A percentile compares a stretch with the other conserved stretches of the same genome.
These are phyloP conservation scores for Hirsutella thompsonii DNA, from an alignment of 2,329 filamentous ascomycete species.

Conservation along the genomic window DNA sequence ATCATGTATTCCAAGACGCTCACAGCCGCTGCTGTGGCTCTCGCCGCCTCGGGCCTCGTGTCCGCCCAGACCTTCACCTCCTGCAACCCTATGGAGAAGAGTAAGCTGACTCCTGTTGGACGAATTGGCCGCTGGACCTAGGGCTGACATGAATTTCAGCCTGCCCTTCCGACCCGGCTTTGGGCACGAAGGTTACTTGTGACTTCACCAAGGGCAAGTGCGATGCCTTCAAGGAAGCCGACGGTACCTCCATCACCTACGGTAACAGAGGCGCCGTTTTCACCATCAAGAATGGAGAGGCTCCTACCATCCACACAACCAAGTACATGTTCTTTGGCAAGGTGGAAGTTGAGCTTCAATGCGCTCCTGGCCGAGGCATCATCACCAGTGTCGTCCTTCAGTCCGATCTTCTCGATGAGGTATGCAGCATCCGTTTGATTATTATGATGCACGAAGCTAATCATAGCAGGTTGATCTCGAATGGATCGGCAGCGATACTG, in stretches of 20 bases:
- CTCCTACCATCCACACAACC: conserved; percentile 59
- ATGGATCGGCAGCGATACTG: conserved; percentile 62
- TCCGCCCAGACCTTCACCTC: conserved; percentile 43
- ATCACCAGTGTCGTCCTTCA: conserved; percentile 84
- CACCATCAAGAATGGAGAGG: conserved; percentile 55
- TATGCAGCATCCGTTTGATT: conserved; percentile 2
- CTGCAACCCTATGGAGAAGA: conserved; percentile 41
- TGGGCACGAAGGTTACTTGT: conserved; percentile 47
- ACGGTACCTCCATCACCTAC: conserved; percentile 36
- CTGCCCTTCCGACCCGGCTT: conserved; percentile 65
- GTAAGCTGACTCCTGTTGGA: conserved; percentile 15
- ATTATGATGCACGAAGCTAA: neutral
- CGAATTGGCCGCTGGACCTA: neutral
- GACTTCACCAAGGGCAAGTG: conserved; percentile 69
- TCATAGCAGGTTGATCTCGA: conserved; percentile 74
- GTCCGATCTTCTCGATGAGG: conserved; percentile 68
- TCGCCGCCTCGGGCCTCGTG: conserved; percentile 35
- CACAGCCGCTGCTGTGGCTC: conserved; percentile 30
- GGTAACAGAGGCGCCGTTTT: conserved; percentile 38
- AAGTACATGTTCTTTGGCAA: conserved; percentile 98
- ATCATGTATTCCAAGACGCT: conserved; percentile 31
- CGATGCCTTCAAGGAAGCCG: conserved; percentile 33
- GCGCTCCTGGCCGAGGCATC: conserved; percentile 69
- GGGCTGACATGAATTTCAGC: conserved; percentile 15
- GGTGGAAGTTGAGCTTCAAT: conserved; percentile 67